These are phyloP conservation scores for Zygoascus flipseniorum DNA, from an alignment of 805 yeast genomes.

Conservation along the genomic window DNA sequence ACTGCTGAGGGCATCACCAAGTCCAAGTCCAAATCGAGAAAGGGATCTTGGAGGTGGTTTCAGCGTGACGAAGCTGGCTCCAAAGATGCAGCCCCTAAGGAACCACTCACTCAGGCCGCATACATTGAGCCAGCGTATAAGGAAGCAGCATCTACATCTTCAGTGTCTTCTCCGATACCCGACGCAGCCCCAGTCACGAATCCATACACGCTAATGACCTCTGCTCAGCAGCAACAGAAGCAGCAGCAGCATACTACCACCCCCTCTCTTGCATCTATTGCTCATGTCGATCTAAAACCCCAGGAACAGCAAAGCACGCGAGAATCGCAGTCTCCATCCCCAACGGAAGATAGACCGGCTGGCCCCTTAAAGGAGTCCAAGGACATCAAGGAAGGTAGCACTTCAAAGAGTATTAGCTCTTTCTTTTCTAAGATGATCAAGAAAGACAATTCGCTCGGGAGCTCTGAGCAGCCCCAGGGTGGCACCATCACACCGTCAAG, in stretches of 20 bases:
- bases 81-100: neutral
- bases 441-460: neutral
- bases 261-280: neutral
- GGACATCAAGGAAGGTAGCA: neutral
- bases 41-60: constrained; percentile 14
- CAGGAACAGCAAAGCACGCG: neutral
- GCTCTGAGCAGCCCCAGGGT: neutral
- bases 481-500: neutral
- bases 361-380: neutral
- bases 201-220: neutral
- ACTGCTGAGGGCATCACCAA: neutral
- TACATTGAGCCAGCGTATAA: neutral
- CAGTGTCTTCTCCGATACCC: neutral
- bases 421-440: constrained; percentile 1
- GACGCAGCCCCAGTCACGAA: neutral
- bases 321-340: neutral
- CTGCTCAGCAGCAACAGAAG: neutral
- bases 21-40: neutral
- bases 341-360: neutral
- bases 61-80: constrained; percentile 1
- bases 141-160: neutral
- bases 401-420: neutral
- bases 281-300: neutral
- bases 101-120: neutral
- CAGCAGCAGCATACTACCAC: neutral